phyloP scores from a whole-genome alignment of 2,329 filamentous ascomycete genomes.

The Mycosphaerella sp. region DNA sequence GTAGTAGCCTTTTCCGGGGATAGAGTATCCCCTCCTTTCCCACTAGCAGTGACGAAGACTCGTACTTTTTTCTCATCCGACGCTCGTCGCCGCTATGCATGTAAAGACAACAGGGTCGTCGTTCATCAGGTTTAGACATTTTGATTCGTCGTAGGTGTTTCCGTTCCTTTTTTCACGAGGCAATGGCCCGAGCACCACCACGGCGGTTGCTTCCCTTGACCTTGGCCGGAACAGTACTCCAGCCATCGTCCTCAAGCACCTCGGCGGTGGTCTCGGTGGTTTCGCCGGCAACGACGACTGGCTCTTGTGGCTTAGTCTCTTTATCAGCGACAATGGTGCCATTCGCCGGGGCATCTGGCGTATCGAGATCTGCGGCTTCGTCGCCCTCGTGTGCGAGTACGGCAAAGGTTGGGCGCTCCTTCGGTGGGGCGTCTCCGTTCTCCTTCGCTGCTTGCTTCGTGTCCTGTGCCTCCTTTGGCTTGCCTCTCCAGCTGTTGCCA shows the following conservation, averaged over 20 bases:
- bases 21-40: background rate
- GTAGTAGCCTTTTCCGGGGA: background rate
- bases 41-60: background rate
- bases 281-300: conserved; percentile 37
- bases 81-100: conserved; percentile 6
- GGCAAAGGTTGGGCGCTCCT: conserved; percentile 32
- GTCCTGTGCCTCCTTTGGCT: conserved; percentile 23
- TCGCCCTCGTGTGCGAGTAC: conserved; percentile 43
- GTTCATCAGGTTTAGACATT: background rate
- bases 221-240: conserved; percentile 47
- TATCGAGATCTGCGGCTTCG: conserved; percentile 38
- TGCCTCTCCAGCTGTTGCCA: conserved; percentile 15
- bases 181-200: conserved; percentile 41
- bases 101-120: conserved; percentile 5
- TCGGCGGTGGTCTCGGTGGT: conserved; percentile 40
- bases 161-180: conserved; percentile 34
- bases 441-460: conserved; percentile 33
- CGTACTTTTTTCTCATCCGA: background rate
- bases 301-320: conserved; percentile 50
- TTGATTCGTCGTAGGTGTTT: background rate
- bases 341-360: conserved; percentile 44
- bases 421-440: conserved; percentile 32
- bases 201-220: conserved; percentile 40
- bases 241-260: conserved; percentile 47
- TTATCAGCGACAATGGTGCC: conserved; percentile 47